These are phyloP conservation scores for Parastagonospora avenae DNA, from an alignment of 2,329 filamentous ascomycete genomes.

Conservation along the genomic window DNA sequence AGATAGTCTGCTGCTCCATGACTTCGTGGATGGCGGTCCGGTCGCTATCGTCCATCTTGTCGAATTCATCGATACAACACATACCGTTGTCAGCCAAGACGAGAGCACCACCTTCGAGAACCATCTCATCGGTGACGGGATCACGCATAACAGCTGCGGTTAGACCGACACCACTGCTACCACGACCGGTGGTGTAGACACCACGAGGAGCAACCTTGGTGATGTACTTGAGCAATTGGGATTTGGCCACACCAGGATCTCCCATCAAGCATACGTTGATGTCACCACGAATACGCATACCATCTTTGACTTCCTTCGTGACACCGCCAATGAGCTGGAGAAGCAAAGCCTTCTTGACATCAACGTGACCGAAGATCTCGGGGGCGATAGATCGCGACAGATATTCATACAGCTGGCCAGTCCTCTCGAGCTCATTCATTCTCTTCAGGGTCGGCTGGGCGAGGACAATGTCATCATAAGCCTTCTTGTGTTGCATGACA, in stretches of 20 bases:
- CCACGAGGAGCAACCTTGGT: conserved; percentile 95
- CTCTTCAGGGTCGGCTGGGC: conserved; percentile 79
- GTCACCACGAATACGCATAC: conserved; percentile 98
- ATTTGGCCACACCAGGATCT: conserved; percentile 99
- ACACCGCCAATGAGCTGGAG: conserved; percentile 94
- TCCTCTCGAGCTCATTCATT: conserved; percentile 83
- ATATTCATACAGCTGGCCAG: conserved; percentile 93
- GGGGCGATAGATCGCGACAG: conserved; percentile 95
- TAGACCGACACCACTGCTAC: conserved; percentile 80
- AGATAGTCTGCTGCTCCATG: conserved; percentile 88
- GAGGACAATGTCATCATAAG: conserved; percentile 89
- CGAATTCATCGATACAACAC: conserved; percentile 86
- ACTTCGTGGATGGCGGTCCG: conserved; percentile 85
- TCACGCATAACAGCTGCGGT: conserved; percentile 85
- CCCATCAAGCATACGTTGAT: conserved; percentile 99
- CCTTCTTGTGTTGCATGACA: conserved; percentile 95
- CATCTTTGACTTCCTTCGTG: conserved; percentile 94
- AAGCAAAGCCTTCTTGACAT: conserved; percentile 98
- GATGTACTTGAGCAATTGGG: conserved; percentile 97
- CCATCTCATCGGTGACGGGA: conserved; percentile 83
- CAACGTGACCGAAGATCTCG: conserved; percentile 93
- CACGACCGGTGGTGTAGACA: conserved; percentile 81
- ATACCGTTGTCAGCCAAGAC: conserved; percentile 83
- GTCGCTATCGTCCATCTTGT: conserved; percentile 88
- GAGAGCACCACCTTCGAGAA: conserved; percentile 78